These are phyloP conservation scores for Lithospermum erythrorhizon DNA, from an alignment of 257 asterid species.

Conservation along the genomic window DNA sequence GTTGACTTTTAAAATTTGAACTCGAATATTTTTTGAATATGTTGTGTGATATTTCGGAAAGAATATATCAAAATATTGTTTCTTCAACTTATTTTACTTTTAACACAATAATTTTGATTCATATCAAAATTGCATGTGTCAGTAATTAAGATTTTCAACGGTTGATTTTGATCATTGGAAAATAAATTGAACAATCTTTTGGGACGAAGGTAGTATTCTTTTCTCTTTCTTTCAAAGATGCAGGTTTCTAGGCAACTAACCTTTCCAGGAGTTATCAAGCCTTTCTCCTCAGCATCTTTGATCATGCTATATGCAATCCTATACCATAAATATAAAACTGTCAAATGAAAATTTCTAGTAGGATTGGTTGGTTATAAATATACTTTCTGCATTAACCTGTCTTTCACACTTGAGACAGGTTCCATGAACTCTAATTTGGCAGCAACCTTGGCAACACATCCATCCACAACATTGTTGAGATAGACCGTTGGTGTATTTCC, in stretches of 20 bases:
- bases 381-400: slow-evolving; percentile 17
- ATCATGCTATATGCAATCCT: slow-evolving; percentile 43
- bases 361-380: too few relatives aligned
- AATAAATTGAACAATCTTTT: too few relatives aligned
- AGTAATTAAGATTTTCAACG: too few relatives aligned
- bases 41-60: too few relatives aligned
- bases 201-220: too few relatives aligned
- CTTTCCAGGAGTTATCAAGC: slow-evolving; percentile 36
- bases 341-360: neutral
- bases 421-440: slow-evolving; percentile 40
- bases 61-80: too few relatives aligned
- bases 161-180: too few relatives aligned
- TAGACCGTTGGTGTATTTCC: slow-evolving; percentile 44
- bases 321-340: neutral
- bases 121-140: too few relatives aligned
- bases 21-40: too few relatives aligned
- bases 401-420: slow-evolving; percentile 39
- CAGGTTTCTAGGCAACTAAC: slow-evolving; percentile 8
- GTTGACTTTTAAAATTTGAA: too few relatives aligned
- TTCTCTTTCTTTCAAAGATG: neutral
- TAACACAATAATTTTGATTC: too few relatives aligned
- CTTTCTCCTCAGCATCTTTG: slow-evolving; percentile 47
- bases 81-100: too few relatives aligned
- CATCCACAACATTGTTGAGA: slow-evolving; percentile 32
- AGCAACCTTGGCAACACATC: slow-evolving; percentile 30